Evolutionary conservation across 2,329 filamentous ascomycete genomes (phyloP).

Genomic region (Exophiala sp.): DNA sequence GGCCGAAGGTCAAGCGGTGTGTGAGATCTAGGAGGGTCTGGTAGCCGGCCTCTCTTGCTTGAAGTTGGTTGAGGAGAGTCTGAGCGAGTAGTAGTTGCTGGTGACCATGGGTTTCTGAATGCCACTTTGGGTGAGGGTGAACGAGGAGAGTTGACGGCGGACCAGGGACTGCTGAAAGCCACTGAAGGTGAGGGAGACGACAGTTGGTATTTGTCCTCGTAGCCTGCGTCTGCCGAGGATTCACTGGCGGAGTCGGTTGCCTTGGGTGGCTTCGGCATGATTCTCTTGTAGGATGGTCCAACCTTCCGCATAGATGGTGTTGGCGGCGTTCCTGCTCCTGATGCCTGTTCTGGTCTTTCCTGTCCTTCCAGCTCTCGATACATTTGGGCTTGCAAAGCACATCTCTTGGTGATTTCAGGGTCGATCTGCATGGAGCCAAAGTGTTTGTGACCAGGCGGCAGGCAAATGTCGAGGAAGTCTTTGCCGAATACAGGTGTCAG

Average conservation of each 20-base stretch:
- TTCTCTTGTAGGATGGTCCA: slow-evolving; percentile 18
- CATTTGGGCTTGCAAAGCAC: slow-evolving; percentile 39
- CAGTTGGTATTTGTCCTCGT: slow-evolving; percentile 32
- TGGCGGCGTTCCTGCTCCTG: slow-evolving; percentile 7
- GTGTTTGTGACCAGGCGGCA: slow-evolving; percentile 59
- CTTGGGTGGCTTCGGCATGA: slow-evolving; percentile 28
- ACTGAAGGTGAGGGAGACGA: slow-evolving; percentile 41
- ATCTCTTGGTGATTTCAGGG: slow-evolving; percentile 51
- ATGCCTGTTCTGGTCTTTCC: neutral
- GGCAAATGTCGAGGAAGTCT: slow-evolving; percentile 71
- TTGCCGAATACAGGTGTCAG: slow-evolving; percentile 88
- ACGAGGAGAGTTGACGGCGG: slow-evolving; percentile 41
- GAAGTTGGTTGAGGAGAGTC: slow-evolving; percentile 12
- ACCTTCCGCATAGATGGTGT: slow-evolving; percentile 15
- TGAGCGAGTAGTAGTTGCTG: slow-evolving; percentile 17
- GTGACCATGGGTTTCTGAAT: slow-evolving; percentile 22
- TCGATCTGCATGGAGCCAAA: slow-evolving; percentile 68
- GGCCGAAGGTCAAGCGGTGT: slow-evolving; percentile 20
- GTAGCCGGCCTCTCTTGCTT: slow-evolving; percentile 7
- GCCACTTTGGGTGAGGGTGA: slow-evolving; percentile 22
- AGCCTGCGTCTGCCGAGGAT: slow-evolving; percentile 42
- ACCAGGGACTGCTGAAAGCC: slow-evolving; percentile 39
- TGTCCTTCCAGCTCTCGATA: slow-evolving; percentile 34
- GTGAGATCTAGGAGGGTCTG: slow-evolving; percentile 20
- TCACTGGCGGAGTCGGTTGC: slow-evolving; percentile 36